phyloP scores from a whole-genome alignment of 2,329 filamentous ascomycete species.

The Penicillium sp. region DNA sequence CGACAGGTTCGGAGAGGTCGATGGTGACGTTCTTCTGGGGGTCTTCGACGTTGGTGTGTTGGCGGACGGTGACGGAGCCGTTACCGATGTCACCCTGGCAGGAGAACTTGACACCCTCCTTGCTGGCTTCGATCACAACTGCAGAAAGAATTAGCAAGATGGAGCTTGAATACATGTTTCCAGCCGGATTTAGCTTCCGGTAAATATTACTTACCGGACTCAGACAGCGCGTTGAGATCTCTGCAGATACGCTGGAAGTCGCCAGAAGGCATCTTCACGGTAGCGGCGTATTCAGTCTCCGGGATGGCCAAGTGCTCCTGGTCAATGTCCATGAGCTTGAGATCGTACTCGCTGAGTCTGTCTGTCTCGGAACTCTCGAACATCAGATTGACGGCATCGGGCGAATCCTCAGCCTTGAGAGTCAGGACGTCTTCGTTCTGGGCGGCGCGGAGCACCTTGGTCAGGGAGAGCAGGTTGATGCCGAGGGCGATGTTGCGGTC shows the following conservation, averaged over 20 bases:
- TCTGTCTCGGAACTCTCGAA: conserved; percentile 90
- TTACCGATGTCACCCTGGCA: conserved; percentile 94
- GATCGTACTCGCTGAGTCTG: conserved; percentile 95
- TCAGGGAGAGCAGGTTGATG: conserved; percentile 93
- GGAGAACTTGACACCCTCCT: conserved; percentile 94
- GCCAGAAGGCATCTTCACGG: conserved; percentile 77
- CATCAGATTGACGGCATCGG: conserved; percentile 89
- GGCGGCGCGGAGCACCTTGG: conserved; percentile 92
- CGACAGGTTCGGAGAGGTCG: conserved; percentile 84
- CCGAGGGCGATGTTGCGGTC: conserved; percentile 98
- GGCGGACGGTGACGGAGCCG: conserved; percentile 85
- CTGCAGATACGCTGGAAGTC: conserved; percentile 96
- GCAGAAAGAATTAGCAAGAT: conserved; percentile 17
- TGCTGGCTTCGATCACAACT: conserved; percentile 95
- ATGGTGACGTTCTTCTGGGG: conserved; percentile 81
- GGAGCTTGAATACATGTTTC: background rate
- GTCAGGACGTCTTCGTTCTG: conserved; percentile 93
- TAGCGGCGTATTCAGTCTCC: conserved; percentile 96
- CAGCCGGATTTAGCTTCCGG: background rate
- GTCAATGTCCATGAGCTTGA: conserved; percentile 99
- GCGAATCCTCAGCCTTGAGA: conserved; percentile 94
- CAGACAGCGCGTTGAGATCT: conserved; percentile 85
- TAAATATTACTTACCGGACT: conserved; percentile 68
- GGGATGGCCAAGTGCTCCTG: conserved; percentile 98
- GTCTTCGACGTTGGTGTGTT: conserved; percentile 86